A percentile compares a stretch with the other conserved stretches of the same genome.
These are phyloP conservation scores for Adansonia rubrostipa DNA, from an alignment of 441 rosid species.

Conservation along the genomic window DNA sequence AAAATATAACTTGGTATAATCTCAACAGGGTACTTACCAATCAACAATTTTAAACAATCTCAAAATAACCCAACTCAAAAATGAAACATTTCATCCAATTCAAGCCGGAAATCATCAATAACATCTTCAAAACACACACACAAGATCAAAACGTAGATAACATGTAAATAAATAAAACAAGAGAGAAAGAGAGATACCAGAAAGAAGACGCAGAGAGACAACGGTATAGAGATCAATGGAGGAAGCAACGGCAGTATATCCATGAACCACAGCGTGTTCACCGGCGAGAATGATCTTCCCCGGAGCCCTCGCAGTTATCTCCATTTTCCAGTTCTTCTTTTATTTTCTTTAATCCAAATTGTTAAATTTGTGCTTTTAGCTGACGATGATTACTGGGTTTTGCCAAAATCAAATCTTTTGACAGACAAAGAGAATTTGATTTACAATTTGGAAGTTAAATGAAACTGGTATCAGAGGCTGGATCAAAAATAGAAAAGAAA, in stretches of 20 bases:
- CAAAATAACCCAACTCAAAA: conserved; percentile 13
- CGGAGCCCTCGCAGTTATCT: conserved; percentile 88
- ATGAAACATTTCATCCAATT: background rate
- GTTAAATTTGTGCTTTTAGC: background rate
- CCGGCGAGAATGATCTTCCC: conserved; percentile 94
- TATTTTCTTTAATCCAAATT: background rate
- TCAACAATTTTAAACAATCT: conserved; percentile 31
- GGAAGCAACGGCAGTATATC: conserved; percentile 86
- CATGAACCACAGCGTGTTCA: conserved; percentile 97
- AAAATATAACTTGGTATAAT: background rate
- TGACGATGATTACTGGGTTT: background rate
- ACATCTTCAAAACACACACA: background rate
- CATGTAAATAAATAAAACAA: conserved; percentile 22
- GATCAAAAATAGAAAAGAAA: background rate
- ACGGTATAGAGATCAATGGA: conserved; percentile 83
- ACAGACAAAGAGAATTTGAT: background rate
- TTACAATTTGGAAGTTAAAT: background rate
- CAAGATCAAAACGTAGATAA: too few relatives aligned
- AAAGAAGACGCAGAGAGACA: conserved; percentile 51
- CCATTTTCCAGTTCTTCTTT: conserved; percentile 45
- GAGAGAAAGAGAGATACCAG: conserved; percentile 46
- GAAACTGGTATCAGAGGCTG: background rate
- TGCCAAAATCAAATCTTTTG: background rate
- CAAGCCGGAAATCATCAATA: background rate
- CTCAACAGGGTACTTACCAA: conserved; percentile 28